These are phyloP conservation scores for Endotrypanum monterogeii DNA, from an alignment of 208 protist genomes.

Conservation along the genomic window DNA sequence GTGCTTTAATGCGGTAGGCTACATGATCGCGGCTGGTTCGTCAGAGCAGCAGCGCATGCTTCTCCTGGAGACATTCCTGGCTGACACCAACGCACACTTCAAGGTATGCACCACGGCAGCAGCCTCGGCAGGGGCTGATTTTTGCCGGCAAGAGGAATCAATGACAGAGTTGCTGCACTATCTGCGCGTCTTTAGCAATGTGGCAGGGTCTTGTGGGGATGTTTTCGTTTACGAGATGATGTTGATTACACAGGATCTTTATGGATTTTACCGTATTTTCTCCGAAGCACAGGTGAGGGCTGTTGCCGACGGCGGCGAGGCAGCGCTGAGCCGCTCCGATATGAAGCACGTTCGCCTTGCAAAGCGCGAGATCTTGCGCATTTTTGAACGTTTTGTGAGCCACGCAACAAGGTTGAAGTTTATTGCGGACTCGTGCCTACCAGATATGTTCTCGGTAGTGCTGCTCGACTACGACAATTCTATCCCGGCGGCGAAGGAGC, in stretches of 20 bases:
- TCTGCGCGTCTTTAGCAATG: conserved; percentile 94
- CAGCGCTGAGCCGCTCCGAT: conserved; percentile 35
- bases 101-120: conserved; percentile 62
- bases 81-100: conserved; percentile 88
- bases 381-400: conserved; percentile 95
- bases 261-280: conserved; percentile 96
- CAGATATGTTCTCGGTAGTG: conserved; percentile 95
- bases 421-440: conserved; percentile 91
- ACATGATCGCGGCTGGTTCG: conserved; percentile 88
- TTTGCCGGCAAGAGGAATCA: conserved; percentile 55
- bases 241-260: conserved; percentile 93
- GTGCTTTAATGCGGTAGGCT: conserved; percentile 97
- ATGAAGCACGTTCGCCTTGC: conserved; percentile 88
- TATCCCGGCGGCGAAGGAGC: conserved; percentile 89
- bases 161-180: conserved; percentile 92
- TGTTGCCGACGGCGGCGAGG: conserved; percentile 34
- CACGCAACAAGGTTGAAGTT: conserved; percentile 85
- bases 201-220: conserved; percentile 88
- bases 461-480: conserved; percentile 95
- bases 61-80: conserved; percentile 90
- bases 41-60: conserved; percentile 32
- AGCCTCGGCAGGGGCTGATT: conserved; percentile 38
- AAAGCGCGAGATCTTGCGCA: conserved; percentile 95
- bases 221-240: conserved; percentile 94
- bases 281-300: conserved; percentile 40